phyloP scores from a whole-genome alignment of 2,329 filamentous ascomycete genomes.

The Diaporthe amygdali region DNA sequence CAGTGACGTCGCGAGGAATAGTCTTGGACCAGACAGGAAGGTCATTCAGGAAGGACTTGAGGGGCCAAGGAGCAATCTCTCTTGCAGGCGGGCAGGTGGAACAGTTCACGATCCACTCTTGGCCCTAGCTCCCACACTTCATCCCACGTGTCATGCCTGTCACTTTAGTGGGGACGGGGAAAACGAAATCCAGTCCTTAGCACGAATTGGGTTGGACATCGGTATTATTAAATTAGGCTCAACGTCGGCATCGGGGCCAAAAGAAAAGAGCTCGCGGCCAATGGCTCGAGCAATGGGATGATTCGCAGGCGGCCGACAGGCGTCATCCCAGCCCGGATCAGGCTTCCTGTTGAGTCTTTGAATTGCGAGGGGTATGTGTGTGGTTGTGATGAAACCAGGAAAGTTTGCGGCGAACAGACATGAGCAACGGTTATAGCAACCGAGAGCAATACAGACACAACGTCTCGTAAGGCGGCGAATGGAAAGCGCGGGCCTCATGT shows the following conservation, averaged over 20 bases:
- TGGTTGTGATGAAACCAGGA: conserved; percentile 7
- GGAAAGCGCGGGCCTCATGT: not conserved
- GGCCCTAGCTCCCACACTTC: not conserved
- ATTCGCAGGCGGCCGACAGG: not conserved
- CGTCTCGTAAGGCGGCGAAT: not conserved
- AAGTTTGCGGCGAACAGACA: conserved; percentile 2
- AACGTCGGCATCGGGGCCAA: not conserved
- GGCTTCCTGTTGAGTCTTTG: not conserved
- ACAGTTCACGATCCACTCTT: not conserved
- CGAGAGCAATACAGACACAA: not conserved
- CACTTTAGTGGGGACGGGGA: conserved; percentile 3
- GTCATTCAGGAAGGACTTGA: not conserved
- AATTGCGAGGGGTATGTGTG: not conserved
- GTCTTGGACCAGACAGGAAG: not conserved
- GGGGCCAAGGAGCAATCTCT: not conserved
- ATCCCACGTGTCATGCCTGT: conserved; percentile 19
- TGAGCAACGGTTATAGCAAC: not conserved
- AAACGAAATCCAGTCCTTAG: not conserved
- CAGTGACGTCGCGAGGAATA: conserved; percentile 3
- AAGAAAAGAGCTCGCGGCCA: not conserved
- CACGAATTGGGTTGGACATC: not conserved
- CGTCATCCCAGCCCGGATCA: not conserved
- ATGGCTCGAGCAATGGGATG: not conserved
- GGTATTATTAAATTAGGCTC: conserved; percentile 6
- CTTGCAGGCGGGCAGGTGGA: not conserved